Base-by-base conservation (phyloP, 1,284 basidiomycete genomes). In the Takashimella koratensis region DNA sequence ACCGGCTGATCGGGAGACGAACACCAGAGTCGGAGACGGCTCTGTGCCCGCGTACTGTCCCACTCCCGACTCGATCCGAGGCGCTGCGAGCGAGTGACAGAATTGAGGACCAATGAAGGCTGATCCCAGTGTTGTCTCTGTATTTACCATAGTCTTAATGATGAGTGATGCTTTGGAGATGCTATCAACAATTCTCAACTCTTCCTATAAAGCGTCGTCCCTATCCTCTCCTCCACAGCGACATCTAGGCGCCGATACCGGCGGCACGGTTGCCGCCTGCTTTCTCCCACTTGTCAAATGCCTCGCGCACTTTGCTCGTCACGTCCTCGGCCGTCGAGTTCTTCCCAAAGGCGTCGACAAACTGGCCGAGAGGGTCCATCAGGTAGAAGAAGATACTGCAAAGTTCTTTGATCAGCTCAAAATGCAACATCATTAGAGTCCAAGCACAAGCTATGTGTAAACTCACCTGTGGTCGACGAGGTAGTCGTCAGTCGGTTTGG, bases 331-430 rank as follows among this genome's bases (percentile, higher is more conserved):
- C 80, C 0, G 82, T 83, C 50, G 83, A 86, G 50, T 81, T 83
- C 78, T 96, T 91, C 11, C 95, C 96, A 72, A 98, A 98, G 3
- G 96, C 95, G 66, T 98, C 94, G 2, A 98, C 91, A 65, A 98
- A 99, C 68, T 88, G 82, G 19, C 95, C 95, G 6, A 86, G 77
- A 1, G 96, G 95, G 70, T 98, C 93, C 93, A 99, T 97, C 30
- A 99, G 82, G 77, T 99, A 99, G 71, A 98, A 91, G 75, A 94
- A 98, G 72, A 97, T 97, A 49, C 87, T 76, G 60, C 59, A 24
- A 36, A n/a, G 25, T n/a, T n/a, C n/a, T n/a, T n/a, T n/a, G n/a
- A n/a, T n/a, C n/a, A n/a, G n/a, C n/a, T n/a, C n/a, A n/a, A n/a
- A n/a, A n/a, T n/a, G n/a, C n/a, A n/a, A n/a, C n/a, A n/a, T n/a